These are phyloP conservation scores for Fusarium irregulare DNA, from an alignment of 2,329 filamentous ascomycete species.

Conservation along the genomic window DNA sequence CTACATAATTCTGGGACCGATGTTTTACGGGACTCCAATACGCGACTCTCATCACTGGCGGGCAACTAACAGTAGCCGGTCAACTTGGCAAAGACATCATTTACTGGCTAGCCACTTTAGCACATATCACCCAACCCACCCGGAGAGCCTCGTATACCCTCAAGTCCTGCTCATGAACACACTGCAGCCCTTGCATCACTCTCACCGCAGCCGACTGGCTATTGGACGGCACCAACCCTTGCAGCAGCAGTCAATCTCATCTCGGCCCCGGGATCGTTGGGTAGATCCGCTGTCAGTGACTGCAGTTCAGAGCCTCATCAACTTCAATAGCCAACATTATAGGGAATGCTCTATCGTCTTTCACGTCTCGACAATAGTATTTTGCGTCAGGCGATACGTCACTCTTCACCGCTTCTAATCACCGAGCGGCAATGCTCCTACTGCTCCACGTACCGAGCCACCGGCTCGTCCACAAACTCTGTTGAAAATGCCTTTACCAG, in stretches of 20 bases:
- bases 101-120: conserved; percentile 5
- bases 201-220: conserved; percentile 13
- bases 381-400: neutral
- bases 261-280: conserved; percentile 28
- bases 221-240: conserved; percentile 32
- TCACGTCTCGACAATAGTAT: neutral
- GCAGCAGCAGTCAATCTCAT: conserved; percentile 34
- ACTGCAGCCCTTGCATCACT: conserved; percentile 13
- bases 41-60: neutral
- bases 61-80: neutral
- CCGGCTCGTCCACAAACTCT: conserved; percentile 40
- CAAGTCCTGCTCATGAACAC: conserved; percentile 7
- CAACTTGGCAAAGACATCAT: neutral
- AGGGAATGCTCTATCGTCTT: neutral
- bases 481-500: conserved; percentile 22
- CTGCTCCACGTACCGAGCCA: conserved; percentile 32
- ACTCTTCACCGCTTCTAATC: conserved; percentile 18
- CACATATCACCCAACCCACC: conserved; percentile 15
- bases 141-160: conserved; percentile 6
- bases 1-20: conserved; percentile 2
- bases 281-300: conserved; percentile 45
- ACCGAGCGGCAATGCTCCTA: conserved; percentile 4
- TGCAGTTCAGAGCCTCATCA: conserved; percentile 35
- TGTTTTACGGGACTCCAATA: conserved; percentile 1
- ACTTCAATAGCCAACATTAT: conserved; percentile 10